Conservation (phyloP, 768 basidiomycete species). For the Suillus discolor region DNA sequence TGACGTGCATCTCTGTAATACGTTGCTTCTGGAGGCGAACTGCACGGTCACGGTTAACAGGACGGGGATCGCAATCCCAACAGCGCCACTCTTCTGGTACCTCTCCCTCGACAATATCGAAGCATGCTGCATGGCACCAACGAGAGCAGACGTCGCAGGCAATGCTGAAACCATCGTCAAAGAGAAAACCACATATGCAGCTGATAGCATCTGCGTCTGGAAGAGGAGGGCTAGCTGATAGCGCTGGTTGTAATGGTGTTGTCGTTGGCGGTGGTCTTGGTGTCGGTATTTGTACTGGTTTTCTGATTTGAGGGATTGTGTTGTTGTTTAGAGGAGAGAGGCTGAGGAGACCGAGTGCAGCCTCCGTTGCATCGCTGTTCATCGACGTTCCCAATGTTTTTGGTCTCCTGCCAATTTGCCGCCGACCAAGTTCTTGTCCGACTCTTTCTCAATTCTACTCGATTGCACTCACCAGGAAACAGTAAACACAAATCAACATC, state of each 20-base stretch:
- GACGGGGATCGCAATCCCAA: conserved; percentile 59
- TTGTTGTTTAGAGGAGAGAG: conserved; percentile 43
- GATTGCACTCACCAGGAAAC: conserved; percentile 4
- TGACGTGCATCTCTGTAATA: neutral
- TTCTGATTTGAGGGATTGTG: conserved; percentile 45
- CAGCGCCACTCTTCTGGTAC: conserved; percentile 82
- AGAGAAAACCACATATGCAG: conserved; percentile 74
- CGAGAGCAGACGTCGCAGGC: conserved; percentile 81
- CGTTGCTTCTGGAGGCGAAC: conserved; percentile 40
- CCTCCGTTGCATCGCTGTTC: conserved; percentile 61
- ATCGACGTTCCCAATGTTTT: conserved; percentile 27
- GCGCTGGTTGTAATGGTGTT: conserved; percentile 12
- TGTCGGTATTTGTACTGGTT: conserved; percentile 23
- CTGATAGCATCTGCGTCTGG: conserved; percentile 51
- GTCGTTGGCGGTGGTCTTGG: conserved; percentile 12
- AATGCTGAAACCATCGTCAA: conserved; percentile 85
- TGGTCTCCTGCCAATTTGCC: conserved; percentile 6
- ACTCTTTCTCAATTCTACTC: neutral
- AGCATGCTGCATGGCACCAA: conserved; percentile 87
- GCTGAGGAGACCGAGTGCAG: conserved; percentile 58
- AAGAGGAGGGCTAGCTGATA: conserved; percentile 21
- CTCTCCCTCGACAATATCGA: conserved; percentile 54
- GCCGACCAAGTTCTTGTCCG: conserved; percentile 1
- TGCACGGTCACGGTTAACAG: conserved; percentile 48
- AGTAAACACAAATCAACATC: conserved; percentile 5